Evolutionary conservation across 495 filamentous ascomycete species (phyloP), one percentile per base, ranked within the genome.

Genomic region (Aspergillus homomorphus): DNA sequence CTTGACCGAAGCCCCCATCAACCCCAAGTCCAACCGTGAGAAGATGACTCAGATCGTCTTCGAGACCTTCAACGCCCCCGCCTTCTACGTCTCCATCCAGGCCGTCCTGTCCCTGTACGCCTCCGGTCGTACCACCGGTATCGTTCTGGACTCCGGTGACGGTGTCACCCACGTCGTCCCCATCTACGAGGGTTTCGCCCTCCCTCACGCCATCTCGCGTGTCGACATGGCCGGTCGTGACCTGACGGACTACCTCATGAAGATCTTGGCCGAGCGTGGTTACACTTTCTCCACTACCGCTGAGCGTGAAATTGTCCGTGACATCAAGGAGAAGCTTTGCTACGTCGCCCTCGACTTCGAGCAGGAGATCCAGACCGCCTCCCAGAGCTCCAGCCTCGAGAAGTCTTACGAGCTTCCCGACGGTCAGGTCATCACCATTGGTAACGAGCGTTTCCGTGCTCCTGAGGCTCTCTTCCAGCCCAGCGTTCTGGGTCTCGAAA

Each of bases 31-130:
- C 82, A 98, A 98, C 84, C 89, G 95, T 84, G 95, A 98, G 86
- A 98, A 96, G 87, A 97, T 98, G 90, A 98, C 94, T 61, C 95
- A 98, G 82, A 98, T 98, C 67, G 95, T 98, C 75, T 98, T 98
- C 87, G 94, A 98, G 85, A 98, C 94, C 68, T 98, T 98, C 88
- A 98, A 98, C 83, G 95, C 95, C 69, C 94, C 94, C 67, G 94
- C 94, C 67, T 97, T 98, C 86, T 98, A 97, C 84, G 94, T 96
- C 82, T 98, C 94, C 71, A 98, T 98, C 82, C 94, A 98, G 87
- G 94, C 94, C 75, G 95, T 98, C 65, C 84, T 98, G 64, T 98
- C 94, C 61, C 86, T 98, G 80, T 98, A 98, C 81, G 94, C 94
- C 69, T 98, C 94, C 74, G 95, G 94, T 85, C 92, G 95, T 92